A percentile compares a stretch with the other conserved stretches of the same genome.
phyloP scores from a whole-genome alignment of 495 filamentous ascomycete genomes.

The Aspergillus bertholletiae region DNA sequence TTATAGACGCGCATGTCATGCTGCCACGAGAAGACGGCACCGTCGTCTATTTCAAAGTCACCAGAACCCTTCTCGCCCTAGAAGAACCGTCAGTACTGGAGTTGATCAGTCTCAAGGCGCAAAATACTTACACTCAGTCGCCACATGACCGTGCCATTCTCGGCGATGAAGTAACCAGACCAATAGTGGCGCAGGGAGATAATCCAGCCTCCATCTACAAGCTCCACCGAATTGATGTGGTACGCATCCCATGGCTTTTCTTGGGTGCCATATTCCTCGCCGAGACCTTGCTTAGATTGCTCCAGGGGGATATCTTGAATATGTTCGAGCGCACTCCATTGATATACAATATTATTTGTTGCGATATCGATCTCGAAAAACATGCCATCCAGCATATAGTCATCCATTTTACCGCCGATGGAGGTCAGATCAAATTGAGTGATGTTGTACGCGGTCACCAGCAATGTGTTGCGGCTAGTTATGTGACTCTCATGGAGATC shows the following conservation, averaged over 20 bases:
- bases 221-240: slow-evolving; percentile 37
- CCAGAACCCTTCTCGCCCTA: slow-evolving; percentile 36
- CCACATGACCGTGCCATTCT: slow-evolving; percentile 40
- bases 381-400: slow-evolving; percentile 44
- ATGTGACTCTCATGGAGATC: slow-evolving; percentile 48
- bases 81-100: slow-evolving; percentile 3
- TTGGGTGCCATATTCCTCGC: slow-evolving; percentile 18
- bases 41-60: slow-evolving; percentile 37
- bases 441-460: slow-evolving; percentile 53
- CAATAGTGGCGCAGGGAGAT: slow-evolving; percentile 36
- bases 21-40: slow-evolving; percentile 43
- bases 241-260: slow-evolving; percentile 38
- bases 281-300: slow-evolving; percentile 16
- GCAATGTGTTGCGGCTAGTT: slow-evolving; percentile 45
- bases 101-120: background rate
- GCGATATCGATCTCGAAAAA: slow-evolving; percentile 44
- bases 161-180: slow-evolving; percentile 31
- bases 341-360: slow-evolving; percentile 32
- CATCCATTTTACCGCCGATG: slow-evolving; percentile 37
- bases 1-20: slow-evolving; percentile 40
- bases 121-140: slow-evolving; percentile 20
- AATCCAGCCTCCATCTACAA: slow-evolving; percentile 33
- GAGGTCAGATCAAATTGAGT: slow-evolving; percentile 45
- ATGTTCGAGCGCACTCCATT: slow-evolving; percentile 32
- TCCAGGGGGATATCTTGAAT: slow-evolving; percentile 19